Percentiles rank a stretch among this genome's conserved stretches.
Conservation (phyloP, 768 basidiomycete genomes). For the Harrya chromipes region DNA sequence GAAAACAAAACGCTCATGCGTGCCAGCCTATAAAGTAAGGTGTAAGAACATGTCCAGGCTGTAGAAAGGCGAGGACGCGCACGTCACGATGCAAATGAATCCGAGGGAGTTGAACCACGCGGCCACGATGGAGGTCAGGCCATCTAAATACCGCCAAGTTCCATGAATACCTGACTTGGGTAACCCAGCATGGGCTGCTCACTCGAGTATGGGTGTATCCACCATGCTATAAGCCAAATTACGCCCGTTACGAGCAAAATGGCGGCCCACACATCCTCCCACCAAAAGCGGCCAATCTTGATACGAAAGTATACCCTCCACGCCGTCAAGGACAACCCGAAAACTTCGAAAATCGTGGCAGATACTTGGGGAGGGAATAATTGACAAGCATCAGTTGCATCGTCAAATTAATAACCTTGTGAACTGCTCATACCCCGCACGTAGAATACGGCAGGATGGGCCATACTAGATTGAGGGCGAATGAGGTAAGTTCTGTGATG, state of each 20-base stretch:
- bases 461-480: neutral
- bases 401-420: neutral
- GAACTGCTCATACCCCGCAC: neutral
- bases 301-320: neutral
- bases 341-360: neutral
- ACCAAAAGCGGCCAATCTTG: no score
- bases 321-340: neutral
- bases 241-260: neutral
- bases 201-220: neutral
- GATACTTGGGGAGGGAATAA: neutral
- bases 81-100: constrained; percentile 4
- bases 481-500: no score
- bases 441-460: neutral
- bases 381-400: neutral
- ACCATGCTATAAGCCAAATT: neutral
- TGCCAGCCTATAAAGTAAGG: neutral
- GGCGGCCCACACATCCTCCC: neutral
- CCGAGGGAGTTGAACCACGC: constrained; percentile 1
- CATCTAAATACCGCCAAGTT: neutral
- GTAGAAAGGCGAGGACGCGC: neutral
- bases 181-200: neutral
- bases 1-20: constrained; percentile 13
- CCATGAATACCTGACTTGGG: neutral
- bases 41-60: neutral
- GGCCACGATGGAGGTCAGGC: neutral